phyloP scores from a whole-genome alignment of 2,329 filamentous ascomycete genomes.

The Arachnopeziza araneosa region DNA sequence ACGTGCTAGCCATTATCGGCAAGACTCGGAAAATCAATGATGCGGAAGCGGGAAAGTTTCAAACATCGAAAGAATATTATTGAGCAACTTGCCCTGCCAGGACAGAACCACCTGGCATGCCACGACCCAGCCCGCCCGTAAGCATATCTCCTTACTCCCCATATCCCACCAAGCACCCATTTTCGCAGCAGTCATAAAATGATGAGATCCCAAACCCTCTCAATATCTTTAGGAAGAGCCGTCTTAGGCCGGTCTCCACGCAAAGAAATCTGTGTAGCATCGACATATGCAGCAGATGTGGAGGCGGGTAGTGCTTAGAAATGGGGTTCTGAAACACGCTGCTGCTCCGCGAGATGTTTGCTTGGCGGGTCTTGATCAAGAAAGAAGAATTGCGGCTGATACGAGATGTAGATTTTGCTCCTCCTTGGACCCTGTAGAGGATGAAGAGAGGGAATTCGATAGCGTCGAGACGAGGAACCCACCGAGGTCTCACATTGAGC shows the following conservation, averaged over 20 bases:
- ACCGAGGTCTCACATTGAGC: not conserved
- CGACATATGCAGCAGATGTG: slow-evolving; percentile 26
- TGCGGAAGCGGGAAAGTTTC: not conserved
- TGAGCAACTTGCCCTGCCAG: not conserved
- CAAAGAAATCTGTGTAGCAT: slow-evolving; percentile 18
- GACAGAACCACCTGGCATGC: not conserved
- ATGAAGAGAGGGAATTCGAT: not conserved
- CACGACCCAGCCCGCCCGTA: not conserved
- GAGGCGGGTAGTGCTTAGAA: slow-evolving; percentile 28
- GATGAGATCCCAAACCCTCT: slow-evolving; percentile 28
- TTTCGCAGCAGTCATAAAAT: slow-evolving; percentile 12
- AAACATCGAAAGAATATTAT: not conserved
- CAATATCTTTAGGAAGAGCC: slow-evolving; percentile 30
- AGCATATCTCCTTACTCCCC: not conserved
- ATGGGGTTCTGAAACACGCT: slow-evolving; percentile 16
- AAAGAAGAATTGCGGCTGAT: not conserved
- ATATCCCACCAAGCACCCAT: not conserved
- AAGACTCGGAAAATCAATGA: not conserved
- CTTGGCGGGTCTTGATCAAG: not conserved
- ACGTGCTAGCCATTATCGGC: not conserved
- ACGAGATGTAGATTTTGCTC: not conserved
- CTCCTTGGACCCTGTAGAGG: not conserved
- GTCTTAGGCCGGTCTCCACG: slow-evolving; percentile 22
- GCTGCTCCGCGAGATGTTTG: too few species aligned
- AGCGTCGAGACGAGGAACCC: too few species aligned